Evolutionary conservation across 306 rosid genomes (phyloP).

Genomic region (Castanospermum australe): DNA sequence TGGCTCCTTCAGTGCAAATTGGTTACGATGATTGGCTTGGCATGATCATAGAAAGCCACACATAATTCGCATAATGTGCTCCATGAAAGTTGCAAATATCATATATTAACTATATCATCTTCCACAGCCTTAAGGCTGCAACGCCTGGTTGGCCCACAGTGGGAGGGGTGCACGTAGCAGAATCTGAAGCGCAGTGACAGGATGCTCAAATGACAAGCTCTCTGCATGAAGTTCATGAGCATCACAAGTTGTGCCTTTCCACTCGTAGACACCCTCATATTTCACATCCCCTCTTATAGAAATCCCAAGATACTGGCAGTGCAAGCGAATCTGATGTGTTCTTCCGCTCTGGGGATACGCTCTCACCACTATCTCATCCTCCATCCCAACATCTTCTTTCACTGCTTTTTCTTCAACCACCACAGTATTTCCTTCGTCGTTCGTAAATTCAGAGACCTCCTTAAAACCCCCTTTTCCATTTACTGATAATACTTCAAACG

Average conservation of each 20-base stretch:
- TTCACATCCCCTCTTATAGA: constrained; percentile 88
- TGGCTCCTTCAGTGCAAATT: too few relatives aligned
- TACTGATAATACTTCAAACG: constrained; percentile 58
- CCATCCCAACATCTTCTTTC: constrained; percentile 23
- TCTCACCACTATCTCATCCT: constrained; percentile 67
- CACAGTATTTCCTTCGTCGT: constrained; percentile 32
- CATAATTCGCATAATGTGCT: background rate
- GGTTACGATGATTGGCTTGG: background rate
- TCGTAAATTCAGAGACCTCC: constrained; percentile 36
- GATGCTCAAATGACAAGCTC: constrained; percentile 69
- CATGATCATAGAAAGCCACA: background rate
- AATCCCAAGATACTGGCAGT: constrained; percentile 87
- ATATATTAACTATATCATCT: too few relatives aligned
- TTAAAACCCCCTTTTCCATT: constrained; percentile 50
- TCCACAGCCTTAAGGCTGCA: constrained; percentile 26
- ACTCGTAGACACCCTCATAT: constrained; percentile 79
- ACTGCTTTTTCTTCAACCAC: constrained; percentile 58
- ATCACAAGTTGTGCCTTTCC: constrained; percentile 49
- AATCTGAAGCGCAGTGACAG: constrained; percentile 59
- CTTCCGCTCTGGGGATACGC: constrained; percentile 84
- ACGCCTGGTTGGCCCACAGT: constrained; percentile 55
- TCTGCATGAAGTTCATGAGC: constrained; percentile 94
- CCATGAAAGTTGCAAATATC: background rate
- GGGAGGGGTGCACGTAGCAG: constrained; percentile 65
- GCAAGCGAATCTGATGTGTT: constrained; percentile 93